These are phyloP conservation scores for Neofusicoccum cordaticola DNA, from an alignment of 2,329 filamentous ascomycete genomes.

Conservation along the genomic window DNA sequence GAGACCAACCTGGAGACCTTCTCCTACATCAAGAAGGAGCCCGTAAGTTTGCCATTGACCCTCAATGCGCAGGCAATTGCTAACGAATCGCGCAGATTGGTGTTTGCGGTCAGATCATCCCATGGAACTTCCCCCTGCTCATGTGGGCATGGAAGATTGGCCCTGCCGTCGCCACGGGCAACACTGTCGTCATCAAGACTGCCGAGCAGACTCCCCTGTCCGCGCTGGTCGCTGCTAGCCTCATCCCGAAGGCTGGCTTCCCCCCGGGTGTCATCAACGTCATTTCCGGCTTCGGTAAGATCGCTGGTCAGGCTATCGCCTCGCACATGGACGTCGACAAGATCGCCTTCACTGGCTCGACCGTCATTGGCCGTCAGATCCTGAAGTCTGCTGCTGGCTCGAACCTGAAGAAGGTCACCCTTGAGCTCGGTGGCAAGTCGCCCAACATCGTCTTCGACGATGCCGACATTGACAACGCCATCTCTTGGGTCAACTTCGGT, in stretches of 20 bases:
- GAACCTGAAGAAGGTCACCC: conserved; percentile 79
- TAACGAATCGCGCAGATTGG: conserved; percentile 53
- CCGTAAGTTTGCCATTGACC: conserved; percentile 44
- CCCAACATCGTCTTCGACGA: conserved; percentile 79
- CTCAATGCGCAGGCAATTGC: not conserved
- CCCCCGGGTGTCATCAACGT: conserved; percentile 75
- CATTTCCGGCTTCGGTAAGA: conserved; percentile 73
- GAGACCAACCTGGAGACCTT: conserved; percentile 76
- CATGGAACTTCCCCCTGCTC: conserved; percentile 82
- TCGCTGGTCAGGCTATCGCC: conserved; percentile 72
- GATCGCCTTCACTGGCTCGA: conserved; percentile 79
- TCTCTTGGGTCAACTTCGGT: conserved; percentile 71
- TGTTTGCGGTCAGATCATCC: conserved; percentile 84
- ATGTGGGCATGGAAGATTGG: conserved; percentile 84
- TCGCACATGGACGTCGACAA: conserved; percentile 80
- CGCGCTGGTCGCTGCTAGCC: conserved; percentile 61
- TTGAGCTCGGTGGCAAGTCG: conserved; percentile 77
- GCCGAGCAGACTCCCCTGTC: conserved; percentile 75
- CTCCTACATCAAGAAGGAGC: conserved; percentile 79
- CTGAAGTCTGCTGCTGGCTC: conserved; percentile 76
- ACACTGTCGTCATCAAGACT: conserved; percentile 70
- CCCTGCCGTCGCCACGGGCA: conserved; percentile 69
- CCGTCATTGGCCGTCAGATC: conserved; percentile 68
- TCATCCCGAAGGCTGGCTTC: conserved; percentile 75
- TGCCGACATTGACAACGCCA: conserved; percentile 72